These are phyloP conservation scores for Arachis stenosperma DNA, from an alignment of 306 rosid genomes.

Conservation along the genomic window DNA sequence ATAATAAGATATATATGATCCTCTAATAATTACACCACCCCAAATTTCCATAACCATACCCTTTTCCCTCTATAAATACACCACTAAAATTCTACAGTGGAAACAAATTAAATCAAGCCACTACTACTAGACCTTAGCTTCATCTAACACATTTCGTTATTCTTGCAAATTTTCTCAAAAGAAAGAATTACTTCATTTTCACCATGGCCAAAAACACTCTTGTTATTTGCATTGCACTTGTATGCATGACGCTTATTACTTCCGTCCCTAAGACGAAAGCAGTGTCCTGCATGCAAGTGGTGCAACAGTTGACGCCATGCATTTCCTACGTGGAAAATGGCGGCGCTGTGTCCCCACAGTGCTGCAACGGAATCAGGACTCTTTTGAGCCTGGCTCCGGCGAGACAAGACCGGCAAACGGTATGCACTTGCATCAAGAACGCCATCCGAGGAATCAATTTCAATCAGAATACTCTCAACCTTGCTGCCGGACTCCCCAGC, in stretches of 20 bases:
- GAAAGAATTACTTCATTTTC: no score
- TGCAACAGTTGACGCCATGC: conserved; percentile 33
- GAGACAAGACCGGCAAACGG: conserved; percentile 46
- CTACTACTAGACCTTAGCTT: no score
- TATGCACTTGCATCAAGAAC: conserved; percentile 54
- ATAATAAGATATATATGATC: neutral
- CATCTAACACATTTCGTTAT: no score
- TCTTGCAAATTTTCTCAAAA: no score
- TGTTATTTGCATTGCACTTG: conserved; percentile 6
- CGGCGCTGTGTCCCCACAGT: neutral
- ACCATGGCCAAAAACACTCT: conserved; percentile 27
- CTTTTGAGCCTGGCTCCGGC: conserved; percentile 43
- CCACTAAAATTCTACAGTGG: neutral
- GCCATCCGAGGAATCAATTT: conserved; percentile 3
- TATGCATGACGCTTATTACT: conserved; percentile 21
- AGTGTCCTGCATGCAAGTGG: conserved; percentile 42
- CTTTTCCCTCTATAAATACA: conserved; percentile 2
- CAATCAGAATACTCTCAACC: conserved; percentile 31
- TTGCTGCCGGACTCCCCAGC: conserved; percentile 54
- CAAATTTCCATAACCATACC: no score
- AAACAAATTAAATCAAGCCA: no score
- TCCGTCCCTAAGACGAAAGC: conserved; percentile 38
- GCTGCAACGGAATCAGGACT: conserved; percentile 48
- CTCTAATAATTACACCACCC: neutral
- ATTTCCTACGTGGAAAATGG: conserved; percentile 6